A percentile compares a stretch with the other conserved stretches of the same genome.
Evolutionary conservation across 2,329 filamentous ascomycete genomes (phyloP).

Genomic region (Ophiostoma himal-ulmi): DNA sequence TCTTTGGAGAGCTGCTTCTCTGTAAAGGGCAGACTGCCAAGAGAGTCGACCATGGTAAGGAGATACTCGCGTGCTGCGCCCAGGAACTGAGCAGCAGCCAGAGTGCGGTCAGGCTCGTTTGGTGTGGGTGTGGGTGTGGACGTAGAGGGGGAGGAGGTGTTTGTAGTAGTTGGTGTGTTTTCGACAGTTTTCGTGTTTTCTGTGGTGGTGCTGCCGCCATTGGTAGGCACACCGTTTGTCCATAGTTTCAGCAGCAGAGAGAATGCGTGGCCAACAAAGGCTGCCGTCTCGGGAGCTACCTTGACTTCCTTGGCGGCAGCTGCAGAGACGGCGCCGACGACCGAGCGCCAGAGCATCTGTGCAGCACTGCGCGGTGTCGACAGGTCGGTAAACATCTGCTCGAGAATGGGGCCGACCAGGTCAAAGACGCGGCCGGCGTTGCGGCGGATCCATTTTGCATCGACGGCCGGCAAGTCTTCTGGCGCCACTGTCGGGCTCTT

Average conservation of each 20-base stretch:
- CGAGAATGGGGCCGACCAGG: slow-evolving; percentile 54
- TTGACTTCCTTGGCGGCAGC: slow-evolving; percentile 84
- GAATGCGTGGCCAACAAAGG: slow-evolving; percentile 68
- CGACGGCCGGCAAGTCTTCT: slow-evolving; percentile 76
- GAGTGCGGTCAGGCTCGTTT: slow-evolving; percentile 36
- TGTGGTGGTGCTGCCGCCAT: background rate
- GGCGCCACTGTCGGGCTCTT: slow-evolving; percentile 53
- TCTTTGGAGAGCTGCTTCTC: slow-evolving; percentile 53
- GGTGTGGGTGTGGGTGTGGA: too few species aligned
- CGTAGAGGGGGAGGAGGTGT: background rate
- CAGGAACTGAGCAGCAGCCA: slow-evolving; percentile 45
- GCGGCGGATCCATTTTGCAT: slow-evolving; percentile 79
- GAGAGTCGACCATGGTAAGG: slow-evolving; percentile 42
- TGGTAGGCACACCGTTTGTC: slow-evolving; percentile 49
- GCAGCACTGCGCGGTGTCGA: slow-evolving; percentile 51
- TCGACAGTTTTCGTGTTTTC: background rate
- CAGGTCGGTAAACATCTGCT: slow-evolving; percentile 57
- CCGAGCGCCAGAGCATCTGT: slow-evolving; percentile 53
- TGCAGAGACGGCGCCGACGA: slow-evolving; percentile 58
- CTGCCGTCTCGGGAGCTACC: slow-evolving; percentile 73
- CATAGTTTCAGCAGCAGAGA: slow-evolving; percentile 65
- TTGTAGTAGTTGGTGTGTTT: slow-evolving; percentile 37
- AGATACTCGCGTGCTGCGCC: slow-evolving; percentile 49
- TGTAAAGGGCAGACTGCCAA: slow-evolving; percentile 57
- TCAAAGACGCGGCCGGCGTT: slow-evolving; percentile 61